phyloP scores from a whole-genome alignment of 164 flowering plant species.

The Vitis rupestris region DNA sequence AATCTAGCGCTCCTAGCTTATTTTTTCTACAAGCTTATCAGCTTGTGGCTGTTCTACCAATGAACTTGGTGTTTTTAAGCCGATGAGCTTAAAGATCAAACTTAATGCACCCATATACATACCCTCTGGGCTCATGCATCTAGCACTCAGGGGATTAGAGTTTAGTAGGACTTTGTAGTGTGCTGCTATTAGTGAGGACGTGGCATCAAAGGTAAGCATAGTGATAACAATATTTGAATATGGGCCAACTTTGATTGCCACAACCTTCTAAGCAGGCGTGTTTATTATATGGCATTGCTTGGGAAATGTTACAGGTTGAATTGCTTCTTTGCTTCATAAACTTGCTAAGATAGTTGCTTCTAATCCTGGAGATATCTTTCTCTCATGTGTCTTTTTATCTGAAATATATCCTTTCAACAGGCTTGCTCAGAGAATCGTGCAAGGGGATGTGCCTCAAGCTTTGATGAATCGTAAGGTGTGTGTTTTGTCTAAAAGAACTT shows the following conservation, averaged over 20 bases:
- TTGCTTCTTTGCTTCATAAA: background rate
- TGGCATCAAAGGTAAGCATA: no score
- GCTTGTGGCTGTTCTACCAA: no score
- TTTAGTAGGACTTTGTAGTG: no score
- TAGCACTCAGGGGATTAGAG: no score
- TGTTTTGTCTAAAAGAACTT: slow-evolving; percentile 5
- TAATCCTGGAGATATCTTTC: background rate
- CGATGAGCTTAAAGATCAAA: no score
- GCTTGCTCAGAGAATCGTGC: slow-evolving; percentile 97
- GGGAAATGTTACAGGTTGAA: background rate
- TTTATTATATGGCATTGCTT: background rate
- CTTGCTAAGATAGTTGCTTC: background rate
- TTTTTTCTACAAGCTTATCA: no score
- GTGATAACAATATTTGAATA: no score
- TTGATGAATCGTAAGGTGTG: slow-evolving; percentile 88
- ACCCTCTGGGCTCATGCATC: no score
- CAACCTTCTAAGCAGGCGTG: background rate
- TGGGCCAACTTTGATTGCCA: background rate
- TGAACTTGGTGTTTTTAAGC: no score
- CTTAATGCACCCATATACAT: no score
- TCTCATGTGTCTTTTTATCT: background rate
- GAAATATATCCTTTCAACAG: slow-evolving; percentile 36
- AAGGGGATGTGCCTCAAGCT: slow-evolving; percentile 99
- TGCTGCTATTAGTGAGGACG: no score
- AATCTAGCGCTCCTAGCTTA: no score